These are phyloP conservation scores for Trametes cingulata DNA, from an alignment of 768 basidiomycete genomes.

Conservation along the genomic window DNA sequence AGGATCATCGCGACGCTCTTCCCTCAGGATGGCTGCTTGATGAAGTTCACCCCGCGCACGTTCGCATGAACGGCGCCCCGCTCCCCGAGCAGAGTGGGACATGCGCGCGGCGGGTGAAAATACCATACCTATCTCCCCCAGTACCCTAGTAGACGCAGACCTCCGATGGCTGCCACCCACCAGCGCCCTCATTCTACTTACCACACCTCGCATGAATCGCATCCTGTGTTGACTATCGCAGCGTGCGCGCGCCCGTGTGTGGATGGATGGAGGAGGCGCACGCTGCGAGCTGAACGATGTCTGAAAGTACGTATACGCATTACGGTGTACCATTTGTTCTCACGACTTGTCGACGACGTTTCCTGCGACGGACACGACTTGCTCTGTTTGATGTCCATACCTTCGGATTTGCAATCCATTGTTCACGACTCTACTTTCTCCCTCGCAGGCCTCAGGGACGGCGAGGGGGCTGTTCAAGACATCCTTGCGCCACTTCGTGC, in stretches of 20 bases:
- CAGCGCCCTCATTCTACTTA: neutral
- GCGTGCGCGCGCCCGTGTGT: neutral
- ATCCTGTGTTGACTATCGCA: neutral
- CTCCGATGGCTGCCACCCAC: slow-evolving; percentile 12
- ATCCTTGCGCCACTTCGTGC: no score
- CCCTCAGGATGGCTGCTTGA: slow-evolving; percentile 87
- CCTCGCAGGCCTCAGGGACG: no score
- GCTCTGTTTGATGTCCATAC: neutral
- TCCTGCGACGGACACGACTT: no score
- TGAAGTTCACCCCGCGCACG: slow-evolving; percentile 71
- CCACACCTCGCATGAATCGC: neutral
- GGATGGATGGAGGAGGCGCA: no score
- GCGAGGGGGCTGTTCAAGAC: no score
- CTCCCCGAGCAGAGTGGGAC: neutral
- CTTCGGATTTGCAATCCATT: neutral
- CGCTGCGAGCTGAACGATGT: no score
- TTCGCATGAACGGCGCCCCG: slow-evolving; percentile 11
- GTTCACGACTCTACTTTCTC: neutral
- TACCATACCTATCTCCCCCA: neutral
- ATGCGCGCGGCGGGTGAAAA: slow-evolving; percentile 6
- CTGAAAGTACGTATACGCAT: neutral
- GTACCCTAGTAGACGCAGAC: slow-evolving; percentile 19
- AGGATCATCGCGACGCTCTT: slow-evolving; percentile 97
- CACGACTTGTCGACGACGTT: neutral
- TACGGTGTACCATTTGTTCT: slow-evolving; percentile 5